phyloP scores from a whole-genome alignment of 495 filamentous ascomycete species.

The Xylaria flabelliformis region DNA sequence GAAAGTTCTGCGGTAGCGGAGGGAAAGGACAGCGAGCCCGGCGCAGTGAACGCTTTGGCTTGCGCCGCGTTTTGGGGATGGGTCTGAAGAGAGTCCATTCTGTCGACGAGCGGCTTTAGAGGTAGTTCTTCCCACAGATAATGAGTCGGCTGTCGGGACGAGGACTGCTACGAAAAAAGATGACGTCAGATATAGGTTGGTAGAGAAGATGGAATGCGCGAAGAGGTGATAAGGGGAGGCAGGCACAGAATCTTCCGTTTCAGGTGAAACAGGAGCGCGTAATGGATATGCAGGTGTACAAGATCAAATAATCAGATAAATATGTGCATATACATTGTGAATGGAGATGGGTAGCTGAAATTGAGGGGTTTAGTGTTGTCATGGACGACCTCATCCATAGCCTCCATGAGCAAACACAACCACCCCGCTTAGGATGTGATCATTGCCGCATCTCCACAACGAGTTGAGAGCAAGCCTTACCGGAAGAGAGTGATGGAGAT shows the following conservation, averaged over 20 bases:
- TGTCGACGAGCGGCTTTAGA: slow-evolving; percentile 26
- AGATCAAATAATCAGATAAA: background rate
- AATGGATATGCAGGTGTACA: background rate
- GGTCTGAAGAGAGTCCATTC: slow-evolving; percentile 89
- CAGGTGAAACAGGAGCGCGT: background rate
- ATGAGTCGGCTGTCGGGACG: slow-evolving; percentile 15
- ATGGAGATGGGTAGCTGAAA: too few relatives aligned
- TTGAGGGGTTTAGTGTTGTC: background rate
- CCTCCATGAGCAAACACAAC: slow-evolving; percentile 7
- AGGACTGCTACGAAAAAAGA: background rate
- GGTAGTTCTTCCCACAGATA: slow-evolving; percentile 2
- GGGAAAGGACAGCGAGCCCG: slow-evolving; percentile 88
- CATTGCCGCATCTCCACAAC: background rate
- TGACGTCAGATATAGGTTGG: slow-evolving; percentile 8
- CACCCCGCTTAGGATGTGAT: slow-evolving; percentile 8
- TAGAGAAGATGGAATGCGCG: background rate
- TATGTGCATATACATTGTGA: background rate
- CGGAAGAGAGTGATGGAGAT: slow-evolving; percentile 74
- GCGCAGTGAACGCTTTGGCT: slow-evolving; percentile 89
- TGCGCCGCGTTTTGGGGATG: slow-evolving; percentile 87
- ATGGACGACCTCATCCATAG: background rate
- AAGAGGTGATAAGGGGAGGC: background rate
- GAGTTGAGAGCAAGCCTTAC: slow-evolving; percentile 60
- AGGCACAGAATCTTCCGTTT: background rate
- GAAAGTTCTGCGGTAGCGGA: slow-evolving; percentile 81